Base-by-base conservation (phyloP, 768 basidiomycete genomes). In the Tylopilus sp. region DNA sequence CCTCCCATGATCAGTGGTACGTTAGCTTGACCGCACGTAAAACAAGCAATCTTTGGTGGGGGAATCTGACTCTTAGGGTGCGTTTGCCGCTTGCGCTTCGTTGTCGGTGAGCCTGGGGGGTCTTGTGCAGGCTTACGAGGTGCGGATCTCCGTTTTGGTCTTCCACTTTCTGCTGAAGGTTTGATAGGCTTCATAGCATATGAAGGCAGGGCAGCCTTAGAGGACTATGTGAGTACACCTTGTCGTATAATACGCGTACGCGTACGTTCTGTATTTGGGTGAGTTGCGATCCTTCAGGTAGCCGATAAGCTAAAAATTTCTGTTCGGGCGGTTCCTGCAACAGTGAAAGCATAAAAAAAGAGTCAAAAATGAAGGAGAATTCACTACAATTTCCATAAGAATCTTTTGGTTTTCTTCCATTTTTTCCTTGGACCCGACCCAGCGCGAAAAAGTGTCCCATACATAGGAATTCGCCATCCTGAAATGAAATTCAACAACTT, bases 1-100 rank as follows among this genome's bases (percentile, higher is more conserved):
- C 87, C 88, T 52, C 86, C 86, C 64, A 84, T 75, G 48, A 89
- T 80, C n/a, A 90, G 74, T 8, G 88, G 88, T 14, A 89, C 87
- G 61, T 87, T 85, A 16, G 77, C 80, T 64, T 81, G 77, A 40
- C 79, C 78, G 65, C 87, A 90, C 7, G 79, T 70, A 34, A 77
- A 70, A 56, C 87, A 90, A 29, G 77, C 71, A 9, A 82, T 82
- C 38, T 72, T 69, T 1, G 74, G 71, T 11, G 80, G 75, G 14
- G 74, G 65, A 16, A 55, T 41, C 38, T 65, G 64, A 11, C 57
- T 45, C 50, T 74, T 76, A 1, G 63, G 48, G 29, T 75, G 75
- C 1, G 70, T 41, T 30, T 68, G 56, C 34, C 73, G 74, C 54
- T 69, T 77, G 49, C 77, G 75, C 65, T 82, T 82, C 10, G 72